Conservation (phyloP, 345 rosid genomes). For the Eucalyptus shirleyi region DNA sequence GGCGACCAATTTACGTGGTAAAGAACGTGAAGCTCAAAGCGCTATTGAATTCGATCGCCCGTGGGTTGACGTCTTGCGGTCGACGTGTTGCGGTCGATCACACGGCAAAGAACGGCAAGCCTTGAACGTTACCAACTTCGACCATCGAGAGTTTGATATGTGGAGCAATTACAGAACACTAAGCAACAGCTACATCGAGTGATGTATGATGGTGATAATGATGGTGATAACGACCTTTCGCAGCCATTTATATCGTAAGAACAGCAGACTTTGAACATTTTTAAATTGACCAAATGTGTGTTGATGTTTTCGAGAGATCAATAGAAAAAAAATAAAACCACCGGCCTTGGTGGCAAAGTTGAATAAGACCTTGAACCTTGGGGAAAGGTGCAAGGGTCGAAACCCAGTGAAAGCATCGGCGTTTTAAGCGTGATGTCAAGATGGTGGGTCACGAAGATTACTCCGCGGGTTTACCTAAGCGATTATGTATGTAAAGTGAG, state of each 20-base stretch:
- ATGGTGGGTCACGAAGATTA: too few relatives aligned
- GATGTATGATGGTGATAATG: background rate
- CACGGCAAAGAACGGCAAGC: background rate
- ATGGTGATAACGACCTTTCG: background rate
- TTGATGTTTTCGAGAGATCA: background rate
- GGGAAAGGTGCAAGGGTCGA: too few relatives aligned
- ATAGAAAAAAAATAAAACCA: too few relatives aligned
- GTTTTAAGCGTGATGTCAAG: too few relatives aligned
- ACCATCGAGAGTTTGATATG: background rate
- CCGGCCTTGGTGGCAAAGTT: too few relatives aligned
- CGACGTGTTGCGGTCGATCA: background rate
- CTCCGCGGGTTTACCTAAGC: too few relatives aligned
- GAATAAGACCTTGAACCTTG: too few relatives aligned
- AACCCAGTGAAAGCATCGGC: too few relatives aligned
- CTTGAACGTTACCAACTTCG: background rate
- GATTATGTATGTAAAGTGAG: too few relatives aligned
- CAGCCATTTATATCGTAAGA: background rate
- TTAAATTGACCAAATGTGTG: background rate
- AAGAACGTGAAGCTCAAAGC: background rate
- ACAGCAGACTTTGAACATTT: background rate
- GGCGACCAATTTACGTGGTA: background rate
- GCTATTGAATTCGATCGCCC: accelerated
- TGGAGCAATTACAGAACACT: background rate
- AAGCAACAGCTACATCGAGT: background rate
- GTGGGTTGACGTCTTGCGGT: background rate